Evolutionary conservation across 1,284 basidiomycete species (phyloP).

Genomic region (Lentinula novae-zelandiae): DNA sequence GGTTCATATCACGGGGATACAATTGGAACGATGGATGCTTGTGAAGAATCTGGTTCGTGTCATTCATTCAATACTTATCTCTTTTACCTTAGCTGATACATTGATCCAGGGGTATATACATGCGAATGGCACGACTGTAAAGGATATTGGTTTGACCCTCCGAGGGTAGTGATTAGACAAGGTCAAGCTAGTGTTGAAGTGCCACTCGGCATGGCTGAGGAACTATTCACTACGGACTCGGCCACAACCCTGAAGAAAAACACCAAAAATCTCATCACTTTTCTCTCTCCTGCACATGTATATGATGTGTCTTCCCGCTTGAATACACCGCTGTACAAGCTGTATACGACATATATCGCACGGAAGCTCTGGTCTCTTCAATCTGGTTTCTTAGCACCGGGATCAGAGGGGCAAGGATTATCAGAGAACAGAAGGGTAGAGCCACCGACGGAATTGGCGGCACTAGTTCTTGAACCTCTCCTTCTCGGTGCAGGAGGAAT

Average conservation of each 20-base stretch:
- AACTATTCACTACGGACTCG: background rate
- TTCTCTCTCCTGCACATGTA: constrained; percentile 52
- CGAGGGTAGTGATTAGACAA: constrained; percentile 67
- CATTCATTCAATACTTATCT: background rate
- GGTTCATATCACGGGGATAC: constrained; percentile 99
- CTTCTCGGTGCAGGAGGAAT: constrained; percentile 97
- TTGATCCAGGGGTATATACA: constrained; percentile 60
- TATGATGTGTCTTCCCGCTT: constrained; percentile 76
- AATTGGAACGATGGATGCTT: constrained; percentile 97
- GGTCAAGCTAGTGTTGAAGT: constrained; percentile 60
- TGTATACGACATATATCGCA: constrained; percentile 66
- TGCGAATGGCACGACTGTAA: constrained; percentile 96
- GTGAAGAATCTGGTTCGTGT: constrained; percentile 61
- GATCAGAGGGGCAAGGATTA: constrained; percentile 20
- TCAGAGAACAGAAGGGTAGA: background rate
- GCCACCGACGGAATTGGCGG: constrained; percentile 43
- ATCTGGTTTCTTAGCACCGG: constrained; percentile 19
- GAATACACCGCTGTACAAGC: constrained; percentile 52
- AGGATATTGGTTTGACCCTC: constrained; percentile 93
- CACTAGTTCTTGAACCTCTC: constrained; percentile 88
- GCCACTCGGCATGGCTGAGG: constrained; percentile 41
- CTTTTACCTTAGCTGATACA: background rate
- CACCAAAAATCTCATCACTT: background rate
- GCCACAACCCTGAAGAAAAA: constrained; percentile 13
- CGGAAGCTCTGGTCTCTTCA: constrained; percentile 49